Evolutionary conservation across 2,329 filamentous ascomycete species (phyloP), one percentile per base, ranked within the genome.

Genomic region (Colletotrichum sp.): DNA sequence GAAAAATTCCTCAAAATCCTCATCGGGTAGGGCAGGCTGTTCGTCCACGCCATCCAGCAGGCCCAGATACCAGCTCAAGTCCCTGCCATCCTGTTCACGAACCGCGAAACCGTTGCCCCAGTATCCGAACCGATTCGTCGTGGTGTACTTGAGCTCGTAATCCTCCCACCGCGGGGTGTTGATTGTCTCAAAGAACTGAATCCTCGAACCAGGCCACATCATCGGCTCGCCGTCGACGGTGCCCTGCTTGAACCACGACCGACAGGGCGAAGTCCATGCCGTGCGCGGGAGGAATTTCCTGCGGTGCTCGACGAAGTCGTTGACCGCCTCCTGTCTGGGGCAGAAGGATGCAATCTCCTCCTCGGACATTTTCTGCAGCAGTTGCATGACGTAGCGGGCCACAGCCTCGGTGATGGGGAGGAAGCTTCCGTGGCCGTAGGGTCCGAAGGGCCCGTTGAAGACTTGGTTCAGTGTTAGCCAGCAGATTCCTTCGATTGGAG

Each of bases 241-340:
- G 34, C 80, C 80, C 10, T 78, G 76, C 77, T 82, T 82, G 77
- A 80, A 82, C 80, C 81, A 82, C 24, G 79, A 80, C 9, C 79
- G 75, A 62, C 81, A 82, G 4, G 77, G 78, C 6, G 78, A 78
- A 0, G 76, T 80, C 79, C 78, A 82, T 6, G 79, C 81, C 0
- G 80, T 81, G 7, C 78, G 78, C 6, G 78, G 76, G 21, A 82
- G 71, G 49, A 82, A 84, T n/a, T 80, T 79, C 32, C 78, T 75
- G 32, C 80, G 81, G 63, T 83, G 82, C 36, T 82, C 79, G n/a
- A 73, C 78, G 68, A 82, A 85, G 52, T 84, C 83, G 8, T 78
- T 64, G 4, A 83, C 78, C 2, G 82, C 78, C 28, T 78, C 78
- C 28, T 78, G 75, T 32, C 78, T 80, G 1, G 80, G 80, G 0